Percentiles rank a stretch among this genome's conserved stretches.
Evolutionary conservation across 169 alveolate genomes (phyloP).

Genomic region (Plasmodium reichenowi): DNA sequence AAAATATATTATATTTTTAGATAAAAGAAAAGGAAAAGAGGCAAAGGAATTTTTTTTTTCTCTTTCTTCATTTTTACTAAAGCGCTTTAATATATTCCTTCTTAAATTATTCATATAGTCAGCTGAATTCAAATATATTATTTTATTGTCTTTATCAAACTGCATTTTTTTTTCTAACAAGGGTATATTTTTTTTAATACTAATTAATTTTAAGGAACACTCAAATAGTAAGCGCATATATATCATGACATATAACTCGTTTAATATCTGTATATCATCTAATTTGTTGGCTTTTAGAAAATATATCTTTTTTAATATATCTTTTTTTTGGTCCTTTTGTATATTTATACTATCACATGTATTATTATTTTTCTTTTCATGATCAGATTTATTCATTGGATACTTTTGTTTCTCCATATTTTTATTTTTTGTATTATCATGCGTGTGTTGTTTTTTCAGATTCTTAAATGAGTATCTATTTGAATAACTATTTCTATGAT

Average conservation of each 20-base stretch:
- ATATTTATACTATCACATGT: not conserved
- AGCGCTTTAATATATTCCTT: conserved; percentile 24
- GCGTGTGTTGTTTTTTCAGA: too few species aligned
- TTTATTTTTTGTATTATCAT: not conserved
- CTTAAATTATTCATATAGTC: conserved; percentile 63
- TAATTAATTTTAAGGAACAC: conserved; percentile 28
- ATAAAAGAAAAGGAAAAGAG: too few species aligned
- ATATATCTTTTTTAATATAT: not conserved
- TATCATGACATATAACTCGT: conserved; percentile 28
- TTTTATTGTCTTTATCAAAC: conserved; percentile 47
- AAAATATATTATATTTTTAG: too few species aligned
- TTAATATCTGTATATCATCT: conserved; percentile 16
- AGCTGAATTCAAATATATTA: conserved; percentile 55
- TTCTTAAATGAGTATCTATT: too few species aligned
- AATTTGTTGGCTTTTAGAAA: not conserved
- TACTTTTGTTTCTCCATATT: not conserved
- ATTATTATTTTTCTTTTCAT: not conserved
- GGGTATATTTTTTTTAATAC: conserved; percentile 48
- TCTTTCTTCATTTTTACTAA: conserved; percentile 23
- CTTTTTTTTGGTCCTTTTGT: not conserved
- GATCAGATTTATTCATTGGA: too few species aligned
- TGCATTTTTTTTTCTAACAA: conserved; percentile 25
- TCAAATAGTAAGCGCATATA: conserved; percentile 40
- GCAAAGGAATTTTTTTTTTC: not conserved
- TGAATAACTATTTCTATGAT: too few species aligned